phyloP scores from a whole-genome alignment of 1,284 basidiomycete genomes.

The Omphalotus olearius region DNA sequence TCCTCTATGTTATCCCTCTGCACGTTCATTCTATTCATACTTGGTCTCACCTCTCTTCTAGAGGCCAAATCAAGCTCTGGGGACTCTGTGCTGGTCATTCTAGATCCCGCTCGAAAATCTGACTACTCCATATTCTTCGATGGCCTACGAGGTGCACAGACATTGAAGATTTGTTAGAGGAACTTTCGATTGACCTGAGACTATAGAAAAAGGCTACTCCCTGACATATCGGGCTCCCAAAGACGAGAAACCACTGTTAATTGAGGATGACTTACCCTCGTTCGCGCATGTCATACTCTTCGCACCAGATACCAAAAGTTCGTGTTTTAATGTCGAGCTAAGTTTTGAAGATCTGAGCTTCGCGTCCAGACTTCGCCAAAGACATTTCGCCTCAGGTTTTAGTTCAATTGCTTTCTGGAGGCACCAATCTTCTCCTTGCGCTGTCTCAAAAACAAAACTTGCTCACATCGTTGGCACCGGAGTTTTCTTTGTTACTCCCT shows the following conservation, averaged over 20 bases:
- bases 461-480: conserved; percentile 66
- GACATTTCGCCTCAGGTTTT: conserved; percentile 85
- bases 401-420: conserved; percentile 64
- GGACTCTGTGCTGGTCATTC: conserved; percentile 78
- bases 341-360: neutral
- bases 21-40: conserved; percentile 6
- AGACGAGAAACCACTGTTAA: conserved; percentile 59
- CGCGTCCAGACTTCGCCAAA: conserved; percentile 53
- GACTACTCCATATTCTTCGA: conserved; percentile 82
- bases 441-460: conserved; percentile 73
- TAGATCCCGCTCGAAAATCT: conserved; percentile 66
- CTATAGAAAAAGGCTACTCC: conserved; percentile 69
- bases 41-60: conserved; percentile 27
- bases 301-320: conserved; percentile 82
- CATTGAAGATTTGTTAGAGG: neutral
- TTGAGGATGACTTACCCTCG: conserved; percentile 66
- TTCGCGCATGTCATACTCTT: conserved; percentile 86
- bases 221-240: conserved; percentile 82
- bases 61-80: conserved; percentile 78
- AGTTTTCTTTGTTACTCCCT: conserved; percentile 74
- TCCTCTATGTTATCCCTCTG: neutral
- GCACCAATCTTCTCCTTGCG: conserved; percentile 84
- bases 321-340: conserved; percentile 8
- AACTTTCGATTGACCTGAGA: neutral
- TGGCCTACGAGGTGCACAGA: conserved; percentile 66